Conservation (phyloP, 1,139 yeast species). For the Wickerhamomyces sp. region DNA sequence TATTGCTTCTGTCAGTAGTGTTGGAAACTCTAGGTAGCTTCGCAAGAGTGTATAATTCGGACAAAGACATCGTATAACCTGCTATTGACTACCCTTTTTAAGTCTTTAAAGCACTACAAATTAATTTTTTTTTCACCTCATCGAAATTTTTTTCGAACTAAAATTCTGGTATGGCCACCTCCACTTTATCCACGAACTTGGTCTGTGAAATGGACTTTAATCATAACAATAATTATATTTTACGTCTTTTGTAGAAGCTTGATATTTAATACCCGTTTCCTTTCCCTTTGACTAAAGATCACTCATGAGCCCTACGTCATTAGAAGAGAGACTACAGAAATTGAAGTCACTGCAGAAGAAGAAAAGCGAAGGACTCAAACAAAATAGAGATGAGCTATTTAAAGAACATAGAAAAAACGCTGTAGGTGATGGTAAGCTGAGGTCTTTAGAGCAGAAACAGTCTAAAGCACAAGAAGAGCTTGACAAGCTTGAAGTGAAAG, state of each 20-base stretch:
- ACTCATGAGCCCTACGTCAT: not conserved
- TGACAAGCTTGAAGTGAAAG: constrained; percentile 33
- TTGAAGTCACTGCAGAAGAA: constrained; percentile 27
- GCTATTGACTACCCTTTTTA: not conserved
- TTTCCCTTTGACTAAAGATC: too few relatives aligned
- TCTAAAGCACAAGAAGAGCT: constrained; percentile 36
- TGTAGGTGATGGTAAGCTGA: constrained; percentile 27
- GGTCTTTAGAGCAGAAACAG: constrained; percentile 28
- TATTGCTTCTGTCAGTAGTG: constrained; percentile 11
- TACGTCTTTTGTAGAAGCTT: too few relatives aligned
- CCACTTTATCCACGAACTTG: not conserved
- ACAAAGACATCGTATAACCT: constrained; percentile 15
- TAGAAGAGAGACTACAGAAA: constrained; percentile 17
- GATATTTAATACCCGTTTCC: too few relatives aligned
- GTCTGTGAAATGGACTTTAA: not conserved
- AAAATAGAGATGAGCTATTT: constrained; percentile 37
- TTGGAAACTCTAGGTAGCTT: constrained; percentile 23
- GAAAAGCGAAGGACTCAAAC: constrained; percentile 27
- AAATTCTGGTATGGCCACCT: too few relatives aligned
- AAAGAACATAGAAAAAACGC: constrained; percentile 35
- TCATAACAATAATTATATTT: too few relatives aligned
- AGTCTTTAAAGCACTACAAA: not conserved
- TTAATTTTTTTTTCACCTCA: not conserved
- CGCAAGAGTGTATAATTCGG: constrained; percentile 18
- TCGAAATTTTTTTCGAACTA: constrained; percentile 6